phyloP scores from a whole-genome alignment of 768 basidiomycete genomes.

The Mycena rebaudengoi region DNA sequence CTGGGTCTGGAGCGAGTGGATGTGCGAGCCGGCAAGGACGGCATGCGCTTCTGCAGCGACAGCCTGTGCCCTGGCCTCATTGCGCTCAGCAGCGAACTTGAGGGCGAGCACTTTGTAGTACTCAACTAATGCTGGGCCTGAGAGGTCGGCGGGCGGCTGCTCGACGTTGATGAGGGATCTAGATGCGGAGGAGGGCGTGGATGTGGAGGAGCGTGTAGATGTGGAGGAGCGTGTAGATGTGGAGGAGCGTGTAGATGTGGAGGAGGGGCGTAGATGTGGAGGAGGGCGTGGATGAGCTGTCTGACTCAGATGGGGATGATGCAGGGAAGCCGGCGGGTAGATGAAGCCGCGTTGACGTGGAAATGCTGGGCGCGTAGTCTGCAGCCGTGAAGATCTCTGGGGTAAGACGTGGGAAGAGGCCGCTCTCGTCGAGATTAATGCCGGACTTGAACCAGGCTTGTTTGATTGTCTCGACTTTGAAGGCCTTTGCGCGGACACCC shows the following conservation, averaged over 20 bases:
- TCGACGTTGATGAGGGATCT: neutral
- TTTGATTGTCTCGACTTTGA: no score
- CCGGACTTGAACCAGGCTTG: neutral
- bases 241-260: no score
- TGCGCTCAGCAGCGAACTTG: neutral
- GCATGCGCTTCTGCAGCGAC: neutral
- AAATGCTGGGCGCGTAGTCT: constrained; percentile 4
- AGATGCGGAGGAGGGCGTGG: neutral
- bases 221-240: no score
- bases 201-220: no score
- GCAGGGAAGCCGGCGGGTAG: neutral
- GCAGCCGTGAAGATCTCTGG: constrained; percentile 6
- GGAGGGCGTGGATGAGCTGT: no score
- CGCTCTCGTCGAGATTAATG: neutral
- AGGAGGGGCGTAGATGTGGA: no score
- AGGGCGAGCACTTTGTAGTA: no score
- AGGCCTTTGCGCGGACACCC: no score
- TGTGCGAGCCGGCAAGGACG: neutral
- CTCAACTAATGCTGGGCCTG: no score
- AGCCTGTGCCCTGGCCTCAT: neutral
- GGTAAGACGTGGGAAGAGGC: neutral
- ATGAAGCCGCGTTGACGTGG: constrained; percentile 1
- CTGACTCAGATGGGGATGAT: neutral
- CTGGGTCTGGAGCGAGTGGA: neutral
- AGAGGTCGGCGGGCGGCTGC: neutral